Conservation (phyloP, 2,329 filamentous ascomycete species). For the Alternaria dauci region DNA sequence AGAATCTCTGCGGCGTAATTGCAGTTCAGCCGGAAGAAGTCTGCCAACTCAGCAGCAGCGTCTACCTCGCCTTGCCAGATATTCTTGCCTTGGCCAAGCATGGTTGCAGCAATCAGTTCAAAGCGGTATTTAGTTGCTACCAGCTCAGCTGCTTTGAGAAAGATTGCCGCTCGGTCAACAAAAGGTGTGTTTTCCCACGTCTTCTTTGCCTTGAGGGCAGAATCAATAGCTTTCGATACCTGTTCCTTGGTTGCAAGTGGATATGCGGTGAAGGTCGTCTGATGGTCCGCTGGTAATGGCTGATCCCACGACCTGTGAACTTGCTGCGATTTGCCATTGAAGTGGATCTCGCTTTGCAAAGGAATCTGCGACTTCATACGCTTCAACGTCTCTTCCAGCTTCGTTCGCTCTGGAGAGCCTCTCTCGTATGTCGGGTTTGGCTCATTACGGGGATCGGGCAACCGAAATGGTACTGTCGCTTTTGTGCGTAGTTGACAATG, state of each 20-base stretch:
- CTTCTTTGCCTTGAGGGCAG: slow-evolving; percentile 81
- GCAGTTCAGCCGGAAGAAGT: slow-evolving; percentile 92
- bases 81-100: slow-evolving; percentile 96
- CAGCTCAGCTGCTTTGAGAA: slow-evolving; percentile 92
- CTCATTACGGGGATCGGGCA: slow-evolving; percentile 40
- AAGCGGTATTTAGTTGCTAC: slow-evolving; percentile 91
- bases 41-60: slow-evolving; percentile 85
- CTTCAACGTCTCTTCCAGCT: slow-evolving; percentile 37
- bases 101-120: slow-evolving; percentile 92
- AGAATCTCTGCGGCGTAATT: slow-evolving; percentile 91
- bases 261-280: slow-evolving; percentile 77
- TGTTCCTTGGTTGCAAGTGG: slow-evolving; percentile 79
- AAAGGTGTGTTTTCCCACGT: slow-evolving; percentile 88
- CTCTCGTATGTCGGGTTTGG: slow-evolving; percentile 42
- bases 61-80: slow-evolving; percentile 98
- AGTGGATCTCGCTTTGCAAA: slow-evolving; percentile 36
- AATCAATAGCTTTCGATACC: slow-evolving; percentile 78
- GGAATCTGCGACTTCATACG: slow-evolving; percentile 38
- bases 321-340: slow-evolving; percentile 38
- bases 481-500: slow-evolving; percentile 34
- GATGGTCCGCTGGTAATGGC: slow-evolving; percentile 61
- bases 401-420: slow-evolving; percentile 37
- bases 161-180: slow-evolving; percentile 86
- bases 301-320: slow-evolving; percentile 36
- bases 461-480: slow-evolving; percentile 39